Evolutionary conservation across 1,139 yeast species (phyloP).

Genomic region (Sugiyamaella japonica): DNA sequence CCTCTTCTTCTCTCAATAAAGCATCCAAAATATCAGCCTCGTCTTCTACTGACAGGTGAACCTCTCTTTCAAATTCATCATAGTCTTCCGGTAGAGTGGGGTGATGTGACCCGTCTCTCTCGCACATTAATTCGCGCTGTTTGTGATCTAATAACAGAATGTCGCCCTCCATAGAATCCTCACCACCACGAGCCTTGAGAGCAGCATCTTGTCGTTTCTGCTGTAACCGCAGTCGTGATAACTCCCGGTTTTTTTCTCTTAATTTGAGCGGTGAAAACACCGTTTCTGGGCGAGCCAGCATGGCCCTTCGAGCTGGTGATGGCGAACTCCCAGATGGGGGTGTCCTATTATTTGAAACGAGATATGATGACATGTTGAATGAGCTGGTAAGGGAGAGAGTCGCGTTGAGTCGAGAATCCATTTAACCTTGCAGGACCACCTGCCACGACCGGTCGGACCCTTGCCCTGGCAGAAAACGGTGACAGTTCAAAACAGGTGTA

Average conservation of each 20-base stretch:
- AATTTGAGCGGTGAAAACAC: conserved; percentile 19
- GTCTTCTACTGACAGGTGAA: neutral
- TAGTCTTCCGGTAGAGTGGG: conserved; percentile 17
- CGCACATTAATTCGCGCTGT: conserved; percentile 12
- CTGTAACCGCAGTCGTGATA: conserved; percentile 20
- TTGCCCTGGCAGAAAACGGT: too few species aligned
- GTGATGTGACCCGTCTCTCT: conserved; percentile 19
- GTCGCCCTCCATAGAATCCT: conserved; percentile 23
- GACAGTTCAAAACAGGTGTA: too few species aligned
- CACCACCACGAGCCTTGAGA: conserved; percentile 27
- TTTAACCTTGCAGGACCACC: too few species aligned
- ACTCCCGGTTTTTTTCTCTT: conserved; percentile 19
- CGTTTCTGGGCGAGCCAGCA: conserved; percentile 19
- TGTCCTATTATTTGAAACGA: neutral
- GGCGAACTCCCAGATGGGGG: conserved; percentile 6
- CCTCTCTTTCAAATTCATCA: conserved; percentile 4
- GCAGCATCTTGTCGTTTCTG: conserved; percentile 23
- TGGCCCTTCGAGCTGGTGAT: conserved; percentile 16
- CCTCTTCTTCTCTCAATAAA: conserved; percentile 23
- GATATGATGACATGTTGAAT: conserved; percentile 6
- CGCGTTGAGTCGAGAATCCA: neutral
- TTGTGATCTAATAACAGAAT: conserved; percentile 21
- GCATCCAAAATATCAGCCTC: conserved; percentile 27
- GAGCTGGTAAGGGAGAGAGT: neutral
- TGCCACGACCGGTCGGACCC: too few species aligned